phyloP scores from a whole-genome alignment of 208 protist genomes.

The Leishmania guyanensis region DNA sequence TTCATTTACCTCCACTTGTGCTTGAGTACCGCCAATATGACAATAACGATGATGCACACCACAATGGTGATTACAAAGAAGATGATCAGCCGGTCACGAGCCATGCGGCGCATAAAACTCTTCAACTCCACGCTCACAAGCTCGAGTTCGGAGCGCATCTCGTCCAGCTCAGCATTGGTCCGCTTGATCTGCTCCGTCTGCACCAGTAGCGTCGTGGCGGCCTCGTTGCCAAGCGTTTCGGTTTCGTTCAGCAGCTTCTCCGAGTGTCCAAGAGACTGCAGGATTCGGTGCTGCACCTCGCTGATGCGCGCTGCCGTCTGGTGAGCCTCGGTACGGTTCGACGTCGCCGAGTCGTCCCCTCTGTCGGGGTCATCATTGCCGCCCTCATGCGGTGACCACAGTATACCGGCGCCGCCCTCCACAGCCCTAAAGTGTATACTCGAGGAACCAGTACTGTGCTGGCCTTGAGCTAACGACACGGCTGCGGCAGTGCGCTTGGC shows the following conservation, averaged over 20 bases:
- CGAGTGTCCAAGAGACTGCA: slow-evolving; percentile 59
- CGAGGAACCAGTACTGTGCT: background rate
- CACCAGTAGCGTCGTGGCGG: slow-evolving; percentile 51
- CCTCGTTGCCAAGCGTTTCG: slow-evolving; percentile 64
- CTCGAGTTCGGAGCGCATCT: slow-evolving; percentile 47
- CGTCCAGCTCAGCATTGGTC: slow-evolving; percentile 60
- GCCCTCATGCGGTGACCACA: slow-evolving; percentile 25
- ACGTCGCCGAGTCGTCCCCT: slow-evolving; percentile 33
- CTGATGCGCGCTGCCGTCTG: slow-evolving; percentile 41
- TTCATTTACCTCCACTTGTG: slow-evolving; percentile 27
- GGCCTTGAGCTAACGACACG: background rate
- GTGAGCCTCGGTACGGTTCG: slow-evolving; percentile 40
- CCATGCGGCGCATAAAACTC: slow-evolving; percentile 82
- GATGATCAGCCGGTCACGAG: slow-evolving; percentile 84
- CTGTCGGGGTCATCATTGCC: slow-evolving; percentile 9
- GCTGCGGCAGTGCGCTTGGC: slow-evolving; percentile 10
- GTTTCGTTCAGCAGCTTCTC: slow-evolving; percentile 76
- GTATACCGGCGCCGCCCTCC: slow-evolving; percentile 9
- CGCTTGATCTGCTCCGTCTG: slow-evolving; percentile 83
- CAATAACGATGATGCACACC: slow-evolving; percentile 77
- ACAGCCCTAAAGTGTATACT: background rate
- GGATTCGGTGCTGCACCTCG: slow-evolving; percentile 54
- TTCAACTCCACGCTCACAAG: slow-evolving; percentile 49
- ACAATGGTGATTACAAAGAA: slow-evolving; percentile 79
- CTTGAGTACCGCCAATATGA: slow-evolving; percentile 60